Base-by-base conservation (phyloP, 2,329 filamentous ascomycete genomes). In the Lasiodiplodia sp. region DNA sequence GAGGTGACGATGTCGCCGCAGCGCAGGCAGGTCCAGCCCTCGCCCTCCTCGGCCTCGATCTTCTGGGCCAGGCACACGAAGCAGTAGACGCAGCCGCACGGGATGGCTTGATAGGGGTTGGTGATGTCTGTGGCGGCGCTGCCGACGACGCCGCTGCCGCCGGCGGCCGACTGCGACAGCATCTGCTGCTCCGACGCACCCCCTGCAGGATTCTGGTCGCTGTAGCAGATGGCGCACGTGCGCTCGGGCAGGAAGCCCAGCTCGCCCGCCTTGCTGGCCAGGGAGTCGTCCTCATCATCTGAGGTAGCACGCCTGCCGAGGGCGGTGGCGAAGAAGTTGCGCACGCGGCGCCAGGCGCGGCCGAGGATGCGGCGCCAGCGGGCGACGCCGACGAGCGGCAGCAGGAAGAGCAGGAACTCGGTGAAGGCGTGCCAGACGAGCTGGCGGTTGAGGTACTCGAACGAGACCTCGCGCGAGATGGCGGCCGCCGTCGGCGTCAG, bases 371-470 rank as follows among this genome's bases (percentile, higher is more conserved):
- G 87, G 69, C 93, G 88, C 96, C 96, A 99, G 72, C 94, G 88
- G 75, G 92, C 91, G 73, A 99, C 95, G 64, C 96, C 96, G 52
- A 99, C 92, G n/a, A 99, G 87, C 0, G 96, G 96, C n/a, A 99
- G 86, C 21, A 98, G 87, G 79, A 98, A 99, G 38, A 99, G 87
- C n/a, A 99, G 85, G 75, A 99, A 99, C 79, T 99, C 96, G 31
- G 96, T 99, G 75, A 99, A 97, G n/a, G 96, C 96, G 81, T 99
- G 96, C 96, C 96, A 99, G 47, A 99, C 96, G 12, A 99, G 88
- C 81, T 99, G 96, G 58, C 96, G 90, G 79, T 99, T 99, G 62
- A 98, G 88, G 76, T 97, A 98, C 81, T 99, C 96, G 77, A 99
- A 98, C 1, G 93, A 97, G 31, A 99, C 94, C 80, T 98, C 94